A percentile compares a stretch with the other conserved stretches of the same genome.
phyloP scores from a whole-genome alignment of 2,329 filamentous ascomycete species.

The Seiridium cupressi region DNA sequence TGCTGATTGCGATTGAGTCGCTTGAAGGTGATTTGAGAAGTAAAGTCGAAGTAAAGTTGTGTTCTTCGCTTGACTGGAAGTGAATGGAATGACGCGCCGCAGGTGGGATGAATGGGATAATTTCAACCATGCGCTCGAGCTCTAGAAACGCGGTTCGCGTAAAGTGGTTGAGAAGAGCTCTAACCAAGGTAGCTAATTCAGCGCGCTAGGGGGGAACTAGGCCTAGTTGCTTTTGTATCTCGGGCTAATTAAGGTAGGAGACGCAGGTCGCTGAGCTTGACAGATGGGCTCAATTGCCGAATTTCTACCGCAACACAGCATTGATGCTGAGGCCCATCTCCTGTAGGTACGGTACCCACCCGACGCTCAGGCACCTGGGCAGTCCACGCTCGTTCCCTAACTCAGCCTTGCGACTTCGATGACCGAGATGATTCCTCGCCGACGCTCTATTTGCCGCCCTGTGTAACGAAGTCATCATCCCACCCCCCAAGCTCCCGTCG shows the following conservation, averaged over 20 bases:
- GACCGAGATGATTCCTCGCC: neutral
- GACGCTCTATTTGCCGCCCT: conserved; percentile 1
- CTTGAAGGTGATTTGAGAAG: neutral
- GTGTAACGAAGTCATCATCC: neutral
- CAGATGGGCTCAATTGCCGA: too few relatives aligned
- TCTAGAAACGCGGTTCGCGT: conserved; percentile 25
- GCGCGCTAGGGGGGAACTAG: neutral
- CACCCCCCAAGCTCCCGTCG: neutral
- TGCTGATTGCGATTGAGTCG: too few relatives aligned
- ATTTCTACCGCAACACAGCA: too few relatives aligned
- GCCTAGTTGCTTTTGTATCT: too few relatives aligned
- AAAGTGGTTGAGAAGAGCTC: conserved; percentile 16
- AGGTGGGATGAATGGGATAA: neutral
- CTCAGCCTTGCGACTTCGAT: conserved; percentile 1
- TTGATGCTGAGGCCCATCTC: too few relatives aligned
- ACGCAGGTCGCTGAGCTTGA: too few relatives aligned
- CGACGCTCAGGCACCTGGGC: neutral
- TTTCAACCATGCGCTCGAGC: neutral
- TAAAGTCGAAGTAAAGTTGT: too few relatives aligned
- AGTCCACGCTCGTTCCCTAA: neutral
- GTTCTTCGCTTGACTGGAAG: too few relatives aligned
- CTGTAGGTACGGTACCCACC: neutral
- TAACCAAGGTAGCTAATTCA: conserved; percentile 1
- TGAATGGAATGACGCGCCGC: neutral
- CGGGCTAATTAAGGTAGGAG: too few relatives aligned